Conservation (phyloP, 2,329 filamentous ascomycete species). For the Neofusicoccum laricinum region DNA sequence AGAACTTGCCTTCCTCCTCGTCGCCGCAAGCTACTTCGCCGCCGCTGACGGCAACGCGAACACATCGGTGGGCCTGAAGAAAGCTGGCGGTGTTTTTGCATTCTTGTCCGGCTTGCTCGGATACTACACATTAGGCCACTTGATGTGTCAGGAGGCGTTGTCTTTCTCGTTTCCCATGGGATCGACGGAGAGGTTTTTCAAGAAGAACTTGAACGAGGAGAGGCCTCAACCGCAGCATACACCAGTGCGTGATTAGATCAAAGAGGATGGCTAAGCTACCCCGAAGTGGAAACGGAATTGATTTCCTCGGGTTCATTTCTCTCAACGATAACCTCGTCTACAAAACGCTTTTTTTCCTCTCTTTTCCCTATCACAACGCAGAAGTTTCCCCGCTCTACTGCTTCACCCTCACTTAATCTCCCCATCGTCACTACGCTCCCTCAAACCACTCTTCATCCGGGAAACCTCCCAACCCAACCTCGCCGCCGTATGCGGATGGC, state of each 20-base stretch:
- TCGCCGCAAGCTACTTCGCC: slow-evolving; percentile 47
- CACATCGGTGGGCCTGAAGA: slow-evolving; percentile 39
- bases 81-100: slow-evolving; percentile 46
- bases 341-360: too few relatives aligned
- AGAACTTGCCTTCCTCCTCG: slow-evolving; percentile 43
- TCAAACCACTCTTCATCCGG: too few relatives aligned
- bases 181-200: slow-evolving; percentile 4
- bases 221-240: neutral
- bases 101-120: slow-evolving; percentile 47
- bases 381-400: too few relatives aligned
- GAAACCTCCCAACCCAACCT: too few relatives aligned
- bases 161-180: slow-evolving; percentile 8
- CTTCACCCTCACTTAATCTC: too few relatives aligned
- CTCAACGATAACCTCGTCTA: too few relatives aligned
- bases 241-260: neutral
- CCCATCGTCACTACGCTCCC: too few relatives aligned
- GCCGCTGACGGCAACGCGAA: slow-evolving; percentile 41
- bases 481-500: too few relatives aligned
- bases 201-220: neutral
- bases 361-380: too few relatives aligned
- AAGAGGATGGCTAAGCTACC: too few relatives aligned
- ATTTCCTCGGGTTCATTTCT: too few relatives aligned
- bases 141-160: slow-evolving; percentile 4
- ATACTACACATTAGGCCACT: slow-evolving; percentile 21
- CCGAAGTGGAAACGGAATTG: too few relatives aligned